Evolutionary conservation across 2,329 filamentous ascomycete genomes (phyloP), one percentile per base, ranked within the genome.

Genomic region (Lomentospora prolificans): DNA sequence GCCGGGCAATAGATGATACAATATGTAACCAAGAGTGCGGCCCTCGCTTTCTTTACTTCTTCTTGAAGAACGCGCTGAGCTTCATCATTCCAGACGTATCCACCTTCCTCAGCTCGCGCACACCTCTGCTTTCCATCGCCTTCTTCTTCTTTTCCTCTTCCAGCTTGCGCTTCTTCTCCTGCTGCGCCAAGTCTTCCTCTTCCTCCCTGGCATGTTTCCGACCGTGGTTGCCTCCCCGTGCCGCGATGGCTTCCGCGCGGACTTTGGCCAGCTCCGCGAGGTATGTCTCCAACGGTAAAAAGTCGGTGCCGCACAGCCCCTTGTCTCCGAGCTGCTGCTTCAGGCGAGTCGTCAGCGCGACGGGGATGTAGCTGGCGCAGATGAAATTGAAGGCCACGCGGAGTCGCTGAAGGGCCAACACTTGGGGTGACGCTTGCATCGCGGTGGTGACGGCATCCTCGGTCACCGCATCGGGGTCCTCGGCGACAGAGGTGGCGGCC

Each of bases 41-140:
- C n/a, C n/a, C n/a, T n/a, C n/a, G n/a, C n/a, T n/a, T 33, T n/a
- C 44, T 22, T 62, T 59, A 66, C 60, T 80, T 81, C 72, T 92
- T 95, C 58, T 83, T 83, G 69, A 99, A 99, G 72, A 99, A 99
- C 59, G 85, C 81, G 66, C 89, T 96, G 80, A 99, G 81, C 75
- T 97, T 99, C 79, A 88, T 94, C 94, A 99, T 99, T 1, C 94
- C 94, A 22, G 73, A 82, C 0, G 87, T 91, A 70, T 97, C 88
- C 51, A 91, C 92, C 73, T 97, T 99, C 68, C 87, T 87, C 64
- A 99, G 68, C 51, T 91, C 80, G 66, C 84, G 85, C 1, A 96
- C 82, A 0, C 83, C 91, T 27, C 84, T 78, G 59, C 87, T 94
- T 71, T 89, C 81, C 24, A 75, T 76, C 2, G 80, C 82, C 72